Evolutionary conservation across 306 rosid genomes (phyloP).

Genomic region (Sechiopsis laciniata): DNA sequence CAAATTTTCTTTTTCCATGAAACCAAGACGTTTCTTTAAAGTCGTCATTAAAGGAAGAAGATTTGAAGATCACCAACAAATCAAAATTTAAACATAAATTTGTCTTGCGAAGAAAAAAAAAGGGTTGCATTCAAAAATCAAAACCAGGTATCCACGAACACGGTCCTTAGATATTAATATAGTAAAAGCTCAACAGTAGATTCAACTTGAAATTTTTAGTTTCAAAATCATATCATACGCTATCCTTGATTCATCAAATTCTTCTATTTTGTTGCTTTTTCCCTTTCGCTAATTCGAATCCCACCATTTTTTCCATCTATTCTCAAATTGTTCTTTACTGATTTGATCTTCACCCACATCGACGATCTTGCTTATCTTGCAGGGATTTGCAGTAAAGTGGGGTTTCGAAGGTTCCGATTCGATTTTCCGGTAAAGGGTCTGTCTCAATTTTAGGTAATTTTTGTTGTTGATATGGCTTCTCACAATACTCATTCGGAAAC

Average conservation of each 20-base stretch:
- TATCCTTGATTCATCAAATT: too few species aligned
- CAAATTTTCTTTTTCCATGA: neutral
- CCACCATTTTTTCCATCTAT: neutral
- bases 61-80: neutral
- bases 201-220: neutral
- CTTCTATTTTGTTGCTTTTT: neutral
- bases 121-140: neutral
- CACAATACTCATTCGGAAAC: conserved; percentile 62
- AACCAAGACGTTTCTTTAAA: neutral
- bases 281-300: neutral
- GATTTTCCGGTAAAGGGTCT: conserved; percentile 21
- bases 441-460: conserved; percentile 20
- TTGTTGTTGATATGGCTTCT: conserved; percentile 41
- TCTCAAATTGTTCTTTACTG: neutral
- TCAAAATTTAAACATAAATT: neutral
- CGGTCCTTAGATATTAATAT: neutral
- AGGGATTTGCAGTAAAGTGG: conserved; percentile 13
- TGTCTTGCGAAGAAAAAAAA: neutral
- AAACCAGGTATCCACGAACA: neutral
- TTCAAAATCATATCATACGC: neutral
- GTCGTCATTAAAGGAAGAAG: neutral
- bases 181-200: neutral
- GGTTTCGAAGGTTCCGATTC: neutral
- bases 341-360: conserved; percentile 1
- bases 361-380: conserved; percentile 6